A percentile compares a stretch with the other conserved stretches of the same genome.
These are phyloP conservation scores for Conringia planisiliqua DNA, from an alignment of 345 rosid genomes.

Conservation along the genomic window DNA sequence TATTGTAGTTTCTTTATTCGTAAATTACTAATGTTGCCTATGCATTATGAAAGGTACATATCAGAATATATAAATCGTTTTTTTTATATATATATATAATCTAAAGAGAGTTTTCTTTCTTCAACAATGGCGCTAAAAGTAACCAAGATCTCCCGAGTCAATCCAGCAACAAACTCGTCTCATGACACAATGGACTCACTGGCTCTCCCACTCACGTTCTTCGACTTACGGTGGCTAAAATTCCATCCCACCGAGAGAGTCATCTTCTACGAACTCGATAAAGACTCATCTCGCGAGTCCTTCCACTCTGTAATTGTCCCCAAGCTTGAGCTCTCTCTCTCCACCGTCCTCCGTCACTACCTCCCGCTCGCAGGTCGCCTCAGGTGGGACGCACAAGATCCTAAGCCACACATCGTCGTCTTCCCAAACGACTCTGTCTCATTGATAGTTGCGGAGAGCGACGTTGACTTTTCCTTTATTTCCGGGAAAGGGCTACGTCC, in stretches of 20 bases:
- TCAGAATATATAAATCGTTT: no score
- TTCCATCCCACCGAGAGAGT: constrained; percentile 4
- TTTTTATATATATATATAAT: no score
- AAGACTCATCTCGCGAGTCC: neutral
- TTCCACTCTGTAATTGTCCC: constrained; percentile 32
- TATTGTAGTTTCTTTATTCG: neutral
- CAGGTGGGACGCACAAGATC: constrained; percentile 20
- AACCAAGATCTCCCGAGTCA: constrained; percentile 12
- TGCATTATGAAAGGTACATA: neutral
- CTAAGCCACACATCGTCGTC: constrained; percentile 27
- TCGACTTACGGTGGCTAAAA: constrained; percentile 27
- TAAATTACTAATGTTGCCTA: neutral
- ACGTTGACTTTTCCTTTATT: constrained; percentile 15
- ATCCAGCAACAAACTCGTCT: constrained; percentile 12
- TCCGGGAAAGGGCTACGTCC: constrained; percentile 4
- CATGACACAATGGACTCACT: neutral
- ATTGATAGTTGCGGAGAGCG: constrained; percentile 30
- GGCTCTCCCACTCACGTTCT: constrained; percentile 26
- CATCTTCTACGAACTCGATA: constrained; percentile 22
- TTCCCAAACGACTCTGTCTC: constrained; percentile 22
- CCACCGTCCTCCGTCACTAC: constrained; percentile 34
- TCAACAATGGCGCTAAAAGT: neutral
- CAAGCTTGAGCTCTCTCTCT: constrained; percentile 33
- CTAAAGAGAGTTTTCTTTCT: neutral
- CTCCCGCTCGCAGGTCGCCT: constrained; percentile 40